Evolutionary conservation across 805 yeast genomes (phyloP), one percentile per base, ranked within the genome.

Genomic region (Pichia eremophila): DNA sequence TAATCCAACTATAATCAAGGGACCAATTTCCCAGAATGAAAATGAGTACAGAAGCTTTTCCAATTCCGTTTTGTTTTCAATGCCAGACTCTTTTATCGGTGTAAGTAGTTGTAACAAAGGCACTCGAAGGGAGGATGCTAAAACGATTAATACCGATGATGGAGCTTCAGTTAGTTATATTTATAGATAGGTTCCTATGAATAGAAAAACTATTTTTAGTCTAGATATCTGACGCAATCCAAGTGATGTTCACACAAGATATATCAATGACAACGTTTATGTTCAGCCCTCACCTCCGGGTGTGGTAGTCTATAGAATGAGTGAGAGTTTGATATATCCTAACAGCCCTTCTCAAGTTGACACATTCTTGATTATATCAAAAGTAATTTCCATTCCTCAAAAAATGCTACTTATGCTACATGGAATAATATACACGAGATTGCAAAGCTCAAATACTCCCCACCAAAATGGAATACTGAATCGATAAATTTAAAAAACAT

Each of bases 281-380:
- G 76, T 89, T 8, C 61, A 62, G 12, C 85, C 89, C 2, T 95
- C 97, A 14, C 96, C 96, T 29, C 88, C 90, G 1, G 96, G 97
- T 36, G 88, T 89, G 12, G 57, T 88, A 48, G 95, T 89, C 2
- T 89, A 81, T 70, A 77, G 93, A 57, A 85, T 91, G 38, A 68
- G 81, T 22, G 96, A 90, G 57, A 70, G 88, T 15, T 83, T 85
- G 65, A 77, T 86, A 0, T 89, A 88, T 67, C 80, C 95, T 36
- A 89, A 90, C 61, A 73, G 83, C 40, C 78, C 95, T 0, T 69
- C 75, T 51, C 93, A 84, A 61, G 71, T 77, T 39, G 95, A 55
- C 61, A 65, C 22, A 73, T 90, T 18, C 67, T 79, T 43, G 91
- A 85, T 51, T 81, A 83, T 55, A 79, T 84, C 38, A 80, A 79